Conservation (phyloP, 306 rosid genomes). For the Castanea mollissima region DNA sequence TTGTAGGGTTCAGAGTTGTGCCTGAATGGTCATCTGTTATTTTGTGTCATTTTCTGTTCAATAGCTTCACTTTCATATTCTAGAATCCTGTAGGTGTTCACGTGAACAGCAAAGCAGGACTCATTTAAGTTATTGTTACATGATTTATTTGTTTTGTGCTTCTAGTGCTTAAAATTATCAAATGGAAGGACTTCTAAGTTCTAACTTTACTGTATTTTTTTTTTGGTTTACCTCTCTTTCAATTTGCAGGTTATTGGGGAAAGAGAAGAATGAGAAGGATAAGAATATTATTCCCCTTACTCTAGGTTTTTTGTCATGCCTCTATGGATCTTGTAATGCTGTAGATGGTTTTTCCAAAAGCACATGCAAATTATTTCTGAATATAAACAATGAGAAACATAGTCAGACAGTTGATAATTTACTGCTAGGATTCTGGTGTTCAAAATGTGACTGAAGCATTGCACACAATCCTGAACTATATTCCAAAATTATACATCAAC, state of each 20-base stretch:
- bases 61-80: background rate
- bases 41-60: too few relatives aligned
- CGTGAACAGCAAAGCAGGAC: background rate
- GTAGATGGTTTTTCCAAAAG: constrained; percentile 30
- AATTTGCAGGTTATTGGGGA: constrained; percentile 47
- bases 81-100: background rate
- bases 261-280: constrained; percentile 50
- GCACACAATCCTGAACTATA: too few relatives aligned
- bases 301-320: constrained; percentile 45
- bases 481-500: too few relatives aligned
- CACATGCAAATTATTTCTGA: constrained; percentile 52
- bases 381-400: constrained; percentile 35
- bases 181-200: background rate
- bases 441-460: too few relatives aligned
- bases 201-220: background rate
- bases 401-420: constrained; percentile 53
- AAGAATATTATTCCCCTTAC: constrained; percentile 58
- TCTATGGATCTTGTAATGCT: too few relatives aligned
- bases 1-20: too few relatives aligned
- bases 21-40: too few relatives aligned
- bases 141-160: background rate
- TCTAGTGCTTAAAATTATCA: background rate
- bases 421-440: background rate
- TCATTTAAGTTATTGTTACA: background rate
- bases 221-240: constrained; percentile 12